phyloP scores from a whole-genome alignment of 2,329 filamentous ascomycete genomes.

The Trichoderma brevicompactum region DNA sequence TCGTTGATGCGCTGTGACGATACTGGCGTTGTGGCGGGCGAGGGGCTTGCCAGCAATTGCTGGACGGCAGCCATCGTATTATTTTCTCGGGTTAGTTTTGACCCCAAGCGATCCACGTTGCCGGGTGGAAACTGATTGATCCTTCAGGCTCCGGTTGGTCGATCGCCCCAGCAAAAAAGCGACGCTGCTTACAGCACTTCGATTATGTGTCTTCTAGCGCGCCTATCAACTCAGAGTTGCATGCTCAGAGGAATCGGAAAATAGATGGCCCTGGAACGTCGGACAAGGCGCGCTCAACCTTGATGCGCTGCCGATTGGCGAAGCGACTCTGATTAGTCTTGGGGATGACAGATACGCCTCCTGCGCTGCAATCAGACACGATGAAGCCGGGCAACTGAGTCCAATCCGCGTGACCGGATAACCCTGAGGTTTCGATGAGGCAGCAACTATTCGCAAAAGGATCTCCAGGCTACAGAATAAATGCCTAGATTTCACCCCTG shows the following conservation, averaged over 20 bases:
- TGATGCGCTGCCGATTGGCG: neutral
- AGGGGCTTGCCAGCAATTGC: conserved; percentile 43
- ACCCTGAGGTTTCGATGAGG: neutral
- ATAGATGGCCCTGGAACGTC: neutral
- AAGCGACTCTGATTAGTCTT: conserved; percentile 7
- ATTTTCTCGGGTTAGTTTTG: neutral
- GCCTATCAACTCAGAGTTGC: conserved; percentile 17
- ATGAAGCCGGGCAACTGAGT: neutral
- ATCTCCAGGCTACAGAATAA: neutral
- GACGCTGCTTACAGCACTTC: conserved; percentile 10
- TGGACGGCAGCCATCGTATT: conserved; percentile 46
- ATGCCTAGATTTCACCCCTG: conserved; percentile 9
- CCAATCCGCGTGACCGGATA: conserved; percentile 5
- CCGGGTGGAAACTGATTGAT: neutral
- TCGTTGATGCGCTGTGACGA: conserved; percentile 36
- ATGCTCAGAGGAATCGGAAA: conserved; percentile 18
- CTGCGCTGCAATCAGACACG: neutral
- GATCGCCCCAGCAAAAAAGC: conserved; percentile 14
- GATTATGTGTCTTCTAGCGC: conserved; percentile 17
- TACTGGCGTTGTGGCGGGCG: conserved; percentile 39
- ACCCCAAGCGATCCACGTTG: neutral
- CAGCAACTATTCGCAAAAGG: conserved; percentile 4
- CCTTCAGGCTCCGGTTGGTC: neutral
- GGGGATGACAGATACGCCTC: neutral
- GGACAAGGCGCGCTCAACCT: neutral